Conservation (phyloP, 2,329 filamentous ascomycete species). For the Penicillium crustosum region DNA sequence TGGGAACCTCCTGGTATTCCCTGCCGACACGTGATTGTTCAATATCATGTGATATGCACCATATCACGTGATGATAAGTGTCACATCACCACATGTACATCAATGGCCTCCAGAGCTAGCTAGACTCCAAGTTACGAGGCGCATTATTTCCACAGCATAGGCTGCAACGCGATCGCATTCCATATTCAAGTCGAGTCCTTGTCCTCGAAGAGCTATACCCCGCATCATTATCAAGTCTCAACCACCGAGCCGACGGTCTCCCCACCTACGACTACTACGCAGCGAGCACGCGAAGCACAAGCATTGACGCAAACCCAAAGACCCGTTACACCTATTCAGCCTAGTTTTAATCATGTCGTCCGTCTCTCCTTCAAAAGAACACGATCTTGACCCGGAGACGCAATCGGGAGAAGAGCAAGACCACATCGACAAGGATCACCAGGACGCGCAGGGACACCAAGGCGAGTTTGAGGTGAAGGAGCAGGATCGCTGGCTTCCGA, state of each 20-base stretch:
- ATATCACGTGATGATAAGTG: not conserved
- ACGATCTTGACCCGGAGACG: constrained; percentile 85
- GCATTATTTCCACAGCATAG: constrained; percentile 28
- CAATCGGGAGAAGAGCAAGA: constrained; percentile 89
- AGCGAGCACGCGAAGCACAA: constrained; percentile 37
- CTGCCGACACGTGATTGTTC: not conserved
- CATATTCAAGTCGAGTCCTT: constrained; percentile 13
- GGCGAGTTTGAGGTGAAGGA: constrained; percentile 99
- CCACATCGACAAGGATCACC: constrained; percentile 72
- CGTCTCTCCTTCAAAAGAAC: constrained; percentile 86
- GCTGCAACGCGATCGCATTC: constrained; percentile 17
- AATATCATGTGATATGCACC: not conserved
- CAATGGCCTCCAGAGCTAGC: constrained; percentile 9
- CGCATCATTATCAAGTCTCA: constrained; percentile 34
- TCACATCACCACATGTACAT: constrained; percentile 23
- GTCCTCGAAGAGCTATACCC: constrained; percentile 21
- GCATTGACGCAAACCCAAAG: constrained; percentile 34
- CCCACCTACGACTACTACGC: constrained; percentile 36
- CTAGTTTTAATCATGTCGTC: constrained; percentile 77
- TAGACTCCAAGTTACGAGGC: constrained; percentile 17
- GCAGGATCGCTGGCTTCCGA: constrained; percentile 98
- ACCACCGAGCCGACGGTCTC: constrained; percentile 26
- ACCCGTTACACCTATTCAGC: constrained; percentile 36
- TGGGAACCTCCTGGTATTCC: no score
- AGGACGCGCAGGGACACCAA: constrained; percentile 66